phyloP scores from a whole-genome alignment of 495 filamentous ascomycete species.

The Lasiosphaeria hispida region DNA sequence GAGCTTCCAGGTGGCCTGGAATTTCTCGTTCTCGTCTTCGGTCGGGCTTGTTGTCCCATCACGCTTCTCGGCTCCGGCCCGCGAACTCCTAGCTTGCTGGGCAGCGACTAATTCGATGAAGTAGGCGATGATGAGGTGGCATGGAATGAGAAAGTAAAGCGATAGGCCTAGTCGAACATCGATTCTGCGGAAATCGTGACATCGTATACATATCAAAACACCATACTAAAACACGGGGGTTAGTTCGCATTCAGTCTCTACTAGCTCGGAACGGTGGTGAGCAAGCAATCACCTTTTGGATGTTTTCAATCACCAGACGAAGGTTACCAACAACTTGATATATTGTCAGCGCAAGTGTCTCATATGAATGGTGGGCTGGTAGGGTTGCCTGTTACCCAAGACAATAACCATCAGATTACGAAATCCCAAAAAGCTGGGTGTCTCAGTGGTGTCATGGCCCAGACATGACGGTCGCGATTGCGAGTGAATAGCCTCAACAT shows the following conservation, averaged over 20 bases:
- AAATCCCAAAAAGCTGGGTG: slow-evolving; percentile 88
- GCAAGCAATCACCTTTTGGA: slow-evolving; percentile 69
- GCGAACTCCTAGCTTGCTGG: slow-evolving; percentile 63
- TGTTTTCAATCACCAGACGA: slow-evolving; percentile 92
- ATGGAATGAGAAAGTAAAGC: slow-evolving; percentile 82
- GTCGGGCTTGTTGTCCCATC: slow-evolving; percentile 49
- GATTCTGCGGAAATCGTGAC: slow-evolving; percentile 79
- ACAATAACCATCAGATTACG: slow-evolving; percentile 95
- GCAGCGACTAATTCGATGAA: slow-evolving; percentile 81
- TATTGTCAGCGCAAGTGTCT: not conserved
- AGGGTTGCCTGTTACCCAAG: slow-evolving; percentile 55
- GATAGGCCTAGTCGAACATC: slow-evolving; percentile 73
- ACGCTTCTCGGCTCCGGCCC: slow-evolving; percentile 58
- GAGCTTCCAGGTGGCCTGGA: slow-evolving; percentile 71
- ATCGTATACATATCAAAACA: slow-evolving; percentile 86
- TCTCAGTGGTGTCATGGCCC: slow-evolving; percentile 69
- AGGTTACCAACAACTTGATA: slow-evolving; percentile 82
- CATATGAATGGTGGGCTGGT: not conserved
- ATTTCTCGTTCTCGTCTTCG: slow-evolving; percentile 56
- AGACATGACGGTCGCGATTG: slow-evolving; percentile 70
- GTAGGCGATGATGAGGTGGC: slow-evolving; percentile 85
- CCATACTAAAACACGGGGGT: slow-evolving; percentile 64
- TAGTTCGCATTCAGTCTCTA: slow-evolving; percentile 3
- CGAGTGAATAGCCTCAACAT: slow-evolving; percentile 83
- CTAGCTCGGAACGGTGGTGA: not conserved